Base-by-base conservation (phyloP, 2,329 filamentous ascomycete genomes). In the Fusarium mexicanum region DNA sequence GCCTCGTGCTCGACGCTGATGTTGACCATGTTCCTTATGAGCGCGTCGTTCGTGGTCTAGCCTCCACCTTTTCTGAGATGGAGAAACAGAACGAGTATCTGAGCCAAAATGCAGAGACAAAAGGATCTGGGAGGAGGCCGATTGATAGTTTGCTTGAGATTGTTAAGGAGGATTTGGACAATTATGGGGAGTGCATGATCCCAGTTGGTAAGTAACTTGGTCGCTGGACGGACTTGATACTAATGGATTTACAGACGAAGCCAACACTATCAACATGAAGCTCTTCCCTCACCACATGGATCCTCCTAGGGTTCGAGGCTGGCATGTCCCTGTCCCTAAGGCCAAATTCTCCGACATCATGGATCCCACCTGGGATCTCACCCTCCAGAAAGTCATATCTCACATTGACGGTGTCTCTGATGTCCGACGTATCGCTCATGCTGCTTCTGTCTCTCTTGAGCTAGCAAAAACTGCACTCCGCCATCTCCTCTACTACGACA, bases 121-220 rank as follows among this genome's bases (percentile, higher is more conserved):
- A 86, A 57, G 81, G 81, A 20, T 83, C 84, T 40, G 83, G 83
- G 82, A 78, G 92, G 85, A 84, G 94, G 82, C 86, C 89, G 8
- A 97, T 98, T 79, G 93, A 96, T 85, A 94, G 93, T 75, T 84
- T 99, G 75, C 87, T 98, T 76, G 95, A 93, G 83, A 92, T 93
- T 70, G 88, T 93, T 66, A 91, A 91, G 80, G 91, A 98, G 83
- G 95, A 99, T 81, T 81, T 99, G 76, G 98, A 98, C 80, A 97
- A 97, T 78, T 99, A 98, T 80, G 95, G 94, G 80, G 96, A 99
- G 85, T 98, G 95, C 87, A 98, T 98, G 95, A 98, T 98, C 79
- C 95, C 95, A 1, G 96, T 98, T 73, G 94, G 94, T 95, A 85
- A 73, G 89, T 22, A 46, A 17, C 17, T 20, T 41, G 22, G 7